A percentile compares a stretch with the other conserved stretches of the same genome.
Evolutionary conservation across 1,139 yeast genomes (phyloP).

Genomic region (Debaryomyces nepalensis): DNA sequence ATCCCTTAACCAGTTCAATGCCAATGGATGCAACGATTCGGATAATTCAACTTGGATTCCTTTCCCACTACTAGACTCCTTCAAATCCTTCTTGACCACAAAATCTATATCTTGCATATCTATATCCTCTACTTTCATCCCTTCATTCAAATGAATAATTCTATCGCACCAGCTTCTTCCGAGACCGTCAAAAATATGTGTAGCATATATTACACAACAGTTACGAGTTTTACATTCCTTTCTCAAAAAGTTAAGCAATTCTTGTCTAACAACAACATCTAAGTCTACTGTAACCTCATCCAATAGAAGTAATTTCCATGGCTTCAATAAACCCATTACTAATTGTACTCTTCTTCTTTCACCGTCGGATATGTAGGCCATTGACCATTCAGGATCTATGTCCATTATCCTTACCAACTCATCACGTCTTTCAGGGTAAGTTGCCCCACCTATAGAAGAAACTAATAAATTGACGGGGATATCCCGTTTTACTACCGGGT

Average conservation of each 20-base stretch:
- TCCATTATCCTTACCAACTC: constrained; percentile 75
- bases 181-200: constrained; percentile 95
- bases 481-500: constrained; percentile 87
- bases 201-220: constrained; percentile 85
- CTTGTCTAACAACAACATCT: constrained; percentile 86
- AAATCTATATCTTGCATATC: constrained; percentile 25
- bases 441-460: constrained; percentile 82
- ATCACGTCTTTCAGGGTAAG: constrained; percentile 75
- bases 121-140: constrained; percentile 44
- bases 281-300: constrained; percentile 97
- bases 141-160: constrained; percentile 78
- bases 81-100: constrained; percentile 8
- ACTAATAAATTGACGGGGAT: constrained; percentile 82
- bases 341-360: constrained; percentile 93
- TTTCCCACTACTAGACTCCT: constrained; percentile 22
- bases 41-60: constrained; percentile 45
- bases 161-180: constrained; percentile 83
- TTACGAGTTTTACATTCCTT: constrained; percentile 68
- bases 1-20: constrained; percentile 62
- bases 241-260: constrained; percentile 69
- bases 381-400: constrained; percentile 86
- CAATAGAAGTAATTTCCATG: constrained; percentile 81
- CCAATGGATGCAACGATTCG: constrained; percentile 70
- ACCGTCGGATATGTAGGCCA: constrained; percentile 92
- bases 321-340: constrained; percentile 89